Percentiles rank a stretch among this genome's conserved stretches.
Evolutionary conservation across 176 grass and related monocot species (phyloP).

Genomic region (Echinochloa phyllopogon): DNA sequence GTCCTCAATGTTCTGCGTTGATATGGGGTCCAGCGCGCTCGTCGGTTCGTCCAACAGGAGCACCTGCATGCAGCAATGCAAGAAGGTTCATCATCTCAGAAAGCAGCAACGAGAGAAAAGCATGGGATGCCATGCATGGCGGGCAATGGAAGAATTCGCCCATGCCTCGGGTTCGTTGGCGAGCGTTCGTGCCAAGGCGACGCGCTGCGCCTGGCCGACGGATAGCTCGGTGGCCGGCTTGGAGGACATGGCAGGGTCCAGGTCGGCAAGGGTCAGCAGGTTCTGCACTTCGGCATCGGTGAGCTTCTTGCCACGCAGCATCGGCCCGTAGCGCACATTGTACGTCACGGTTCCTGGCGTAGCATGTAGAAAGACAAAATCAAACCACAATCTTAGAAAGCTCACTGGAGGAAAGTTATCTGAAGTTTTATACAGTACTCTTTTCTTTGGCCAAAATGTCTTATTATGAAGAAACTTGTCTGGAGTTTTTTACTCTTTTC

Average conservation of each 20-base stretch:
- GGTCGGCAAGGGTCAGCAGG: constrained; percentile 61
- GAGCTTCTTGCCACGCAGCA: constrained; percentile 76
- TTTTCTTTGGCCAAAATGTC: too few species aligned
- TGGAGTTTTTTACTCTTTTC: background rate
- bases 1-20: constrained; percentile 92
- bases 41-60: constrained; percentile 87
- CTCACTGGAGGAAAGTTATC: background rate
- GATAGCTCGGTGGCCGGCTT: constrained; percentile 66
- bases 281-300: constrained; percentile 65
- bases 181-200: constrained; percentile 84
- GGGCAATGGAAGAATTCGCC: background rate
- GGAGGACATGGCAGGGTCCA: constrained; percentile 65
- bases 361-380: background rate
- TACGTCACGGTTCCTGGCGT: constrained; percentile 73
- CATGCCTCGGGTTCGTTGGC: constrained; percentile 87
- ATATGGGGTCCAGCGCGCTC: constrained; percentile 93
- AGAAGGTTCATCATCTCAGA: too few species aligned
- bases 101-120: background rate
- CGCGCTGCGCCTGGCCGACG: constrained; percentile 88
- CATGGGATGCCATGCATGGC: background rate
- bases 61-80: constrained; percentile 35
- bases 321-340: constrained; percentile 82
- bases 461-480: background rate
- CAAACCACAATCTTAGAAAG: background rate
- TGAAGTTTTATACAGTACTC: background rate